Percentiles rank a stretch among this genome's conserved stretches.
Evolutionary conservation across 73 alveolate species (phyloP).

Genomic region (Paramecium tetraurelia): DNA sequence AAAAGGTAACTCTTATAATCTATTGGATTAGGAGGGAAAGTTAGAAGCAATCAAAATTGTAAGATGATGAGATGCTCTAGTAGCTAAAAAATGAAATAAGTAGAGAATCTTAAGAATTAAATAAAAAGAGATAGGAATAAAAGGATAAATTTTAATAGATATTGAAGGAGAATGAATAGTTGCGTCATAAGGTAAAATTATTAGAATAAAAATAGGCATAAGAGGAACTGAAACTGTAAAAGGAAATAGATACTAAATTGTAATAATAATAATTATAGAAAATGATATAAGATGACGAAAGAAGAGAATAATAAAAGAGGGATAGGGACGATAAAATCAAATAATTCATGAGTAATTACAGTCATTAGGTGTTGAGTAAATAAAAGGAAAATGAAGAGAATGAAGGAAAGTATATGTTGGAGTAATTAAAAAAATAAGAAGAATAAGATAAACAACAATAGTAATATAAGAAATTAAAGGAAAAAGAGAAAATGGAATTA

Average conservation of each 20-base stretch:
- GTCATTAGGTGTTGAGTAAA: neutral
- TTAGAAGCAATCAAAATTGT: neutral
- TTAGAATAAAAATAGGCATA: neutral
- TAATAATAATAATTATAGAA: neutral
- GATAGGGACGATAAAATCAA: constrained; percentile 29
- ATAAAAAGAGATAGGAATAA: neutral
- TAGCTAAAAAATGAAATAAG: neutral
- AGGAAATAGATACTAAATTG: constrained; percentile 11
- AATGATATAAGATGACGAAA: neutral
- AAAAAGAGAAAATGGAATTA: constrained; percentile 25
- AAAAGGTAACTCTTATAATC: neutral
- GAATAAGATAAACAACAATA: neutral
- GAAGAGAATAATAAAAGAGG: neutral
- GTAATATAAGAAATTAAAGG: neutral
- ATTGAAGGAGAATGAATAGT: neutral
- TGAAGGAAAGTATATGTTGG: neutral
- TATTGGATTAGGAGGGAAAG: neutral
- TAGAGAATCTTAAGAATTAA: neutral
- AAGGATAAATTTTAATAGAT: constrained; percentile 9
- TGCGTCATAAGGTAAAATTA: neutral
- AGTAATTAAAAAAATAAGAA: neutral
- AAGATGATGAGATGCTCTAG: neutral
- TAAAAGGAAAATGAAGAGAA: neutral
- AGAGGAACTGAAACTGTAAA: neutral
- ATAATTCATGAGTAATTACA: constrained; percentile 35